Conservation (phyloP, 1,284 basidiomycete species). For the Heterobasidion irregulare region DNA sequence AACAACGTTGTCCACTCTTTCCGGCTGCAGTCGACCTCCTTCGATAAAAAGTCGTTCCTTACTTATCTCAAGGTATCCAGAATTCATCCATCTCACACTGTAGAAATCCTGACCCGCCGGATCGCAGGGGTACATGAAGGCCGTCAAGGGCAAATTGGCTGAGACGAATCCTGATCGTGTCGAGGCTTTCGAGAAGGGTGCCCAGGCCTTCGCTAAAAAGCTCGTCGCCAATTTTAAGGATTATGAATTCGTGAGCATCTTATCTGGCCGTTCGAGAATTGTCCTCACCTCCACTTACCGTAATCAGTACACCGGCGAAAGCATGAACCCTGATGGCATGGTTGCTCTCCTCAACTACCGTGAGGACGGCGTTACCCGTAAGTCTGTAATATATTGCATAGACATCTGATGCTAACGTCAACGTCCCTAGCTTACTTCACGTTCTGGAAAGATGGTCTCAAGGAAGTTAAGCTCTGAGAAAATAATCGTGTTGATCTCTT, state of each 20-base stretch:
- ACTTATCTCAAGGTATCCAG: constrained; percentile 74
- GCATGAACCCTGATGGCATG: constrained; percentile 86
- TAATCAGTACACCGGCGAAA: constrained; percentile 77
- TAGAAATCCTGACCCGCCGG: constrained; percentile 8
- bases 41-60: constrained; percentile 92
- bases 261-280: not conserved
- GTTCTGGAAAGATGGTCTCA: constrained; percentile 90
- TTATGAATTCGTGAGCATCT: constrained; percentile 70
- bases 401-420: constrained; percentile 5
- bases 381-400: constrained; percentile 20
- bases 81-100: not conserved
- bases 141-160: constrained; percentile 58
- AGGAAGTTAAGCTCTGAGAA: constrained; percentile 59
- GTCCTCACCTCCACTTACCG: not conserved
- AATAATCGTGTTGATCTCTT: not conserved
- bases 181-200: constrained; percentile 79
- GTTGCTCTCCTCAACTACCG: constrained; percentile 84
- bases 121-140: constrained; percentile 72
- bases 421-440: constrained; percentile 72
- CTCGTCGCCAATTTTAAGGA: constrained; percentile 87
- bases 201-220: constrained; percentile 78
- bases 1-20: constrained; percentile 95
- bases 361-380: constrained; percentile 71
- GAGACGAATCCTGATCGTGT: constrained; percentile 63
- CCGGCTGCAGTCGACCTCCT: constrained; percentile 77